Conservation (phyloP, 1,139 yeast genomes). For the Magnusiomyces sp. region DNA sequence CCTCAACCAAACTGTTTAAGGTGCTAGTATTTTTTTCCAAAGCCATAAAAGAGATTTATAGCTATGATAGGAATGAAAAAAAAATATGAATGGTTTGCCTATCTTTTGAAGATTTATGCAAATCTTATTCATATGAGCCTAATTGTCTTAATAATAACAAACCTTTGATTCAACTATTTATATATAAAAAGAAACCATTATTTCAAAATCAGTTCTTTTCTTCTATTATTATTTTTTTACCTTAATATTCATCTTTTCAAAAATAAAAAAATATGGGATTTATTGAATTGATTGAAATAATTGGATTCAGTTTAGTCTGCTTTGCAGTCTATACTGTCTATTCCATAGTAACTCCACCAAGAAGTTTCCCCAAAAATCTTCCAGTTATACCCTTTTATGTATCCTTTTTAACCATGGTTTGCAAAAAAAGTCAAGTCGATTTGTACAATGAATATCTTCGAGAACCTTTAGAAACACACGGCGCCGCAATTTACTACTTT, state of each 20-base stretch:
- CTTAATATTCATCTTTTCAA: background rate
- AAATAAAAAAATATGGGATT: background rate
- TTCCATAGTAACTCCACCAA: slow-evolving; percentile 30
- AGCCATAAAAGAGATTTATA: too few relatives aligned
- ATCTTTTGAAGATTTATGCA: too few relatives aligned
- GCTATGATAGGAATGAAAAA: too few relatives aligned
- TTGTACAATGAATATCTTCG: slow-evolving; percentile 39
- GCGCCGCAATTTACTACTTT: slow-evolving; percentile 54
- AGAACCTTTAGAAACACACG: slow-evolving; percentile 39
- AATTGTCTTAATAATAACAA: too few relatives aligned
- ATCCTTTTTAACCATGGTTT: slow-evolving; percentile 40
- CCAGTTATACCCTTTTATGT: slow-evolving; percentile 60
- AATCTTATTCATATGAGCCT: too few relatives aligned
- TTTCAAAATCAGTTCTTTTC: background rate
- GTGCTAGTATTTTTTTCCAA: too few relatives aligned
- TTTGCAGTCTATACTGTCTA: background rate
- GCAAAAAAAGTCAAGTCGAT: slow-evolving; percentile 42
- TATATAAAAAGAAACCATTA: background rate
- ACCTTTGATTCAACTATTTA: background rate
- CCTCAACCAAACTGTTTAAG: too few relatives aligned
- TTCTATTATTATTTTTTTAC: background rate
- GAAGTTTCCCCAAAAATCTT: slow-evolving; percentile 36
- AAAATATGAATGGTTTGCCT: too few relatives aligned
- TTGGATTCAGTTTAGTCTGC: background rate
- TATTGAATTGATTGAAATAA: background rate